phyloP scores from a whole-genome alignment of 768 basidiomycete genomes.

The Favolaschia claudopus region DNA sequence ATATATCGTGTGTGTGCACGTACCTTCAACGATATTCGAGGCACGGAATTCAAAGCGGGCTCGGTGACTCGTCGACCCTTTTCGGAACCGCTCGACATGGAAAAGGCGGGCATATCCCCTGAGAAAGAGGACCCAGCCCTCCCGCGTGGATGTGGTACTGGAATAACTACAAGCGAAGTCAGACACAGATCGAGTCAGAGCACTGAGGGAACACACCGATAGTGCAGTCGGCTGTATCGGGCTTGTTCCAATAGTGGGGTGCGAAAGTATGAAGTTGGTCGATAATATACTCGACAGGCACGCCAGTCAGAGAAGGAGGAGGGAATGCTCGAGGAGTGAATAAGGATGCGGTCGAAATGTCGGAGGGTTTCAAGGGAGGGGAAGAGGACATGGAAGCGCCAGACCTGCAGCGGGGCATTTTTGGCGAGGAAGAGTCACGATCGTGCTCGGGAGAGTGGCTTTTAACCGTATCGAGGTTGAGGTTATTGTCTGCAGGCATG shows the following conservation, averaged over 20 bases:
- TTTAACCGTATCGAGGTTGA: constrained; percentile 25
- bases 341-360: constrained; percentile 34
- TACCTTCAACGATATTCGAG: constrained; percentile 71
- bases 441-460: constrained; percentile 1
- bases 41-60: constrained; percentile 56
- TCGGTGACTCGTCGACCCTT: constrained; percentile 59
- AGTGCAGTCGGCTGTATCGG: constrained; percentile 82
- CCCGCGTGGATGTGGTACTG: constrained; percentile 52
- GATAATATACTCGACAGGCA: constrained; percentile 78
- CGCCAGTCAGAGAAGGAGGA: constrained; percentile 64
- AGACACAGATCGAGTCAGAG: constrained; percentile 9
- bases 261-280: constrained; percentile 74
- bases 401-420: constrained; percentile 30
- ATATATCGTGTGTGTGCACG: constrained; percentile 29
- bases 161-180: constrained; percentile 50
- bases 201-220: constrained; percentile 55
- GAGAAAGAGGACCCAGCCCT: too few relatives aligned
- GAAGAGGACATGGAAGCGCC: constrained; percentile 22
- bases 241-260: constrained; percentile 74
- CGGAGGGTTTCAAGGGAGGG: constrained; percentile 23
- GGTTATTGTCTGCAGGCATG: constrained; percentile 25
- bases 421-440: constrained; percentile 19
- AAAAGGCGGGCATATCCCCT: constrained; percentile 36
- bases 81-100: constrained; percentile 43
- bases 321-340: constrained; percentile 70